These are phyloP conservation scores for Backusella tuberculispora DNA, from an alignment of 192 early-diverging fungal species.

Conservation along the genomic window DNA sequence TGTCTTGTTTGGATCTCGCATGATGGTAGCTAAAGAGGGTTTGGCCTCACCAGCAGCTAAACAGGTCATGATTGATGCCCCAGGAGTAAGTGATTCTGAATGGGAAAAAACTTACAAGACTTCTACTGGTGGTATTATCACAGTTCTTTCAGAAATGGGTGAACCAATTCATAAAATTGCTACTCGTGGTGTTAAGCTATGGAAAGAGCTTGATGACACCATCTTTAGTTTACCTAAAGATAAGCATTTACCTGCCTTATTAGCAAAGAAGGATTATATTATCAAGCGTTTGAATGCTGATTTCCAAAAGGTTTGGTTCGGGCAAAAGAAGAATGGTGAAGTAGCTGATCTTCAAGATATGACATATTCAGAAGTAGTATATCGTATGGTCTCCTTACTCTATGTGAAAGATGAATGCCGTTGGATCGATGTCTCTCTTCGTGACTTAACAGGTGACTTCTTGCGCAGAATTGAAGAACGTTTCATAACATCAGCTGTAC, in stretches of 20 bases:
- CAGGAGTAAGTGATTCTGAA: slow-evolving; percentile 77
- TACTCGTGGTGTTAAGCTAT: slow-evolving; percentile 81
- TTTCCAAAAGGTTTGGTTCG: slow-evolving; percentile 97
- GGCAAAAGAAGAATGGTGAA: slow-evolving; percentile 73
- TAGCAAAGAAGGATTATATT: slow-evolving; percentile 86
- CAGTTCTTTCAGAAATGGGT: slow-evolving; percentile 87
- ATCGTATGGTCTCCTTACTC: slow-evolving; percentile 82
- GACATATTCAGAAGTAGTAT: slow-evolving; percentile 89
- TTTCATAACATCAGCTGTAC: slow-evolving; percentile 61
- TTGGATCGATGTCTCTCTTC: slow-evolving; percentile 81
- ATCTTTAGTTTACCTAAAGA: slow-evolving; percentile 85
- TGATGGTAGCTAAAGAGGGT: slow-evolving; percentile 93
- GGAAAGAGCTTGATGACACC: slow-evolving; percentile 80
- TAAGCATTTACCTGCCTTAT: slow-evolving; percentile 70
- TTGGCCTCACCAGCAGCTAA: slow-evolving; percentile 79
- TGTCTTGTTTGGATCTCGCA: slow-evolving; percentile 88
- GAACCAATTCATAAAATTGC: slow-evolving; percentile 94
- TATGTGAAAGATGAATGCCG: slow-evolving; percentile 70
- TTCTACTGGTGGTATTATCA: slow-evolving; percentile 78
- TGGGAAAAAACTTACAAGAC: slow-evolving; percentile 88
- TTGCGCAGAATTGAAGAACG: slow-evolving; percentile 87
- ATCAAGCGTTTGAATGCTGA: slow-evolving; percentile 84
- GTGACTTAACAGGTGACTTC: slow-evolving; percentile 78
- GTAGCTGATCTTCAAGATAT: slow-evolving; percentile 86
- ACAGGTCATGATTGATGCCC: slow-evolving; percentile 81